Percentiles rank a stretch among this genome's conserved stretches.
These are phyloP conservation scores for Cercospora beticola DNA, from an alignment of 2,329 filamentous ascomycete species.

Conservation along the genomic window DNA sequence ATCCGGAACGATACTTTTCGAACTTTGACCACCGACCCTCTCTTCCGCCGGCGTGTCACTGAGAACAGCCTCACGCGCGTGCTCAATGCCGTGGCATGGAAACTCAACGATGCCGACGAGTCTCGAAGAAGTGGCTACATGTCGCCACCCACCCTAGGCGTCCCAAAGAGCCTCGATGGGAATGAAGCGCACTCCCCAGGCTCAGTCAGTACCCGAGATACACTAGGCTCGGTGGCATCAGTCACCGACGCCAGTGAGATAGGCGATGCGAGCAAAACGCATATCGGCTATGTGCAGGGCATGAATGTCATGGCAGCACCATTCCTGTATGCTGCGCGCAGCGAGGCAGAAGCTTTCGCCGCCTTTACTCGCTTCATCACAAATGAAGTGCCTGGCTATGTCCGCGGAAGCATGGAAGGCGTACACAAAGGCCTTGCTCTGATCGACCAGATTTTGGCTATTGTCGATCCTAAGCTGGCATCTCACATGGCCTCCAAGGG, in stretches of 20 bases:
- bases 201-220: slow-evolving; percentile 37
- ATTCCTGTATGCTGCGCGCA: slow-evolving; percentile 90
- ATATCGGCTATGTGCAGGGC: slow-evolving; percentile 92
- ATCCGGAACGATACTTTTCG: slow-evolving; percentile 98
- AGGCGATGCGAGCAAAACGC: slow-evolving; percentile 53
- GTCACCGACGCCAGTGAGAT: slow-evolving; percentile 65
- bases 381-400: slow-evolving; percentile 86
- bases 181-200: slow-evolving; percentile 45
- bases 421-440: slow-evolving; percentile 89
- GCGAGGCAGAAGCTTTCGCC: slow-evolving; percentile 91
- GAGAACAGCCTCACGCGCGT: slow-evolving; percentile 93
- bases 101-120: slow-evolving; percentile 74
- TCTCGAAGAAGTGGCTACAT: slow-evolving; percentile 55
- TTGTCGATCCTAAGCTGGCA: slow-evolving; percentile 86
- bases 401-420: slow-evolving; percentile 93
- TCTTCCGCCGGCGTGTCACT: slow-evolving; percentile 91
- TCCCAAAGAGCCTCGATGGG: slow-evolving; percentile 51
- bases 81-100: slow-evolving; percentile 94
- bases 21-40: slow-evolving; percentile 91
- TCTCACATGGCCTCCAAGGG: slow-evolving; percentile 81
- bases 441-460: slow-evolving; percentile 86
- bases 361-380: slow-evolving; percentile 87
- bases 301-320: slow-evolving; percentile 98
- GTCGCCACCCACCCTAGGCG: slow-evolving; percentile 50
- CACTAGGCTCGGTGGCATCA: slow-evolving; percentile 41